Conservation (phyloP, 164 flowering plant species). For the Kingdonia uniflora region DNA sequence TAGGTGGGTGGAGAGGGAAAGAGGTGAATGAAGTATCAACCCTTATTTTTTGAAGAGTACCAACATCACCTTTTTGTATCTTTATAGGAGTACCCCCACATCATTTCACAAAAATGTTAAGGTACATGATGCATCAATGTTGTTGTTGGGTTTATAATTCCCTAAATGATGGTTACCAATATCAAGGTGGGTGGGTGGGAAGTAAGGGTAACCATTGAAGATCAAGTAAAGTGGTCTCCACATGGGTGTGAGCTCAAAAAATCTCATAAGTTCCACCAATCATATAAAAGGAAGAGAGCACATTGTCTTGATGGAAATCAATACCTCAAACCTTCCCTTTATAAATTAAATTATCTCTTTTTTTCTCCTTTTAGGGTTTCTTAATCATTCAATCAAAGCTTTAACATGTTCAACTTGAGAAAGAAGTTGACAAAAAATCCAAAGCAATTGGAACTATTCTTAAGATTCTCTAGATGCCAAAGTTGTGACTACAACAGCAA, state of each 20-base stretch:
- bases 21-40: too few relatives aligned
- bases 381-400: neutral
- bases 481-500: neutral
- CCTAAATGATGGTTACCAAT: slow-evolving; percentile 11
- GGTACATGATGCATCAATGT: too few relatives aligned
- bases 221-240: slow-evolving; percentile 58
- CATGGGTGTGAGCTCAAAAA: slow-evolving; percentile 31
- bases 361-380: neutral
- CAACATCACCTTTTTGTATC: too few relatives aligned
- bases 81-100: slow-evolving; percentile 5
- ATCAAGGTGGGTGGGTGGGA: slow-evolving; percentile 7
- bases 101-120: too few relatives aligned
- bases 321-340: neutral
- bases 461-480: slow-evolving; percentile 9
- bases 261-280: slow-evolving; percentile 17
- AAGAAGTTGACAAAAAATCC: neutral
- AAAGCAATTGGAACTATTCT: slow-evolving; percentile 6
- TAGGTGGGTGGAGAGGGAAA: too few relatives aligned
- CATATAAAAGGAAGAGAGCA: slow-evolving; percentile 4
- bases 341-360: slow-evolving; percentile 1
- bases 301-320: slow-evolving; percentile 7
- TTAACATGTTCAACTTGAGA: neutral
- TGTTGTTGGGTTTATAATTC: neutral
- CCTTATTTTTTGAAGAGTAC: too few relatives aligned
- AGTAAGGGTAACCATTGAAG: slow-evolving; percentile 20